Conservation (phyloP, 768 basidiomycete genomes). For the Bullera alba region DNA sequence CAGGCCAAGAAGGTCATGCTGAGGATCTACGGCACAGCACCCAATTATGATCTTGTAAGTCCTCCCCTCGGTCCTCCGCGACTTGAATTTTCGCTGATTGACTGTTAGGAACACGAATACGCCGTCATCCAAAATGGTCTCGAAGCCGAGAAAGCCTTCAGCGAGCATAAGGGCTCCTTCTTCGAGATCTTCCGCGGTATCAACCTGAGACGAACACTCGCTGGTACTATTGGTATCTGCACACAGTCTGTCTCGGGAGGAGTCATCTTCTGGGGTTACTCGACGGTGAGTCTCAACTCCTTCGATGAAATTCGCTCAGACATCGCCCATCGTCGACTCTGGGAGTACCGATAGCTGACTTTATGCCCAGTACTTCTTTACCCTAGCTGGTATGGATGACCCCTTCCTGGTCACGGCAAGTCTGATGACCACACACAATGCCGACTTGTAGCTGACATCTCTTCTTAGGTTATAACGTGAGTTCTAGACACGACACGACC, state of each 20-base stretch:
- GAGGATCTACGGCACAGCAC: constrained; percentile 12
- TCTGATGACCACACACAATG: too few species aligned
- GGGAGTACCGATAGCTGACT: too few species aligned
- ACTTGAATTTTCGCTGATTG: too few species aligned
- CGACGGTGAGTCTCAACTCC: constrained; percentile 12
- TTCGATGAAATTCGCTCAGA: too few species aligned
- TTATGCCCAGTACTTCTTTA: constrained; percentile 18
- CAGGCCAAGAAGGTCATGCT: constrained; percentile 16
- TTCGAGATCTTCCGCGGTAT: constrained; percentile 17
- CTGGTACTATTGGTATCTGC: constrained; percentile 16
- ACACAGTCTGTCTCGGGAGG: constrained; percentile 7
- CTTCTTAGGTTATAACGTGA: too few species aligned
- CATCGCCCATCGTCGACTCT: too few species aligned
- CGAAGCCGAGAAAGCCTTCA: constrained; percentile 6
- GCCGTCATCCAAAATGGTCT: constrained; percentile 15
- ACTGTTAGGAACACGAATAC: constrained; percentile 16
- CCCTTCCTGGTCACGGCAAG: background rate
- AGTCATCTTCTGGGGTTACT: constrained; percentile 20
- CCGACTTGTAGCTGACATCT: too few species aligned
- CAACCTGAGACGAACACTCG: constrained; percentile 17
- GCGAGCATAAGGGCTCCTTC: background rate
- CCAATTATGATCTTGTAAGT: constrained; percentile 12
- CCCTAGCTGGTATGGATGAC: background rate
- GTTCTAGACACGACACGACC: too few species aligned
- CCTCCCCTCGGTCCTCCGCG: too few species aligned